phyloP scores from a whole-genome alignment of 768 basidiomycete genomes.

The Trichaptum fuscoviolaceum region DNA sequence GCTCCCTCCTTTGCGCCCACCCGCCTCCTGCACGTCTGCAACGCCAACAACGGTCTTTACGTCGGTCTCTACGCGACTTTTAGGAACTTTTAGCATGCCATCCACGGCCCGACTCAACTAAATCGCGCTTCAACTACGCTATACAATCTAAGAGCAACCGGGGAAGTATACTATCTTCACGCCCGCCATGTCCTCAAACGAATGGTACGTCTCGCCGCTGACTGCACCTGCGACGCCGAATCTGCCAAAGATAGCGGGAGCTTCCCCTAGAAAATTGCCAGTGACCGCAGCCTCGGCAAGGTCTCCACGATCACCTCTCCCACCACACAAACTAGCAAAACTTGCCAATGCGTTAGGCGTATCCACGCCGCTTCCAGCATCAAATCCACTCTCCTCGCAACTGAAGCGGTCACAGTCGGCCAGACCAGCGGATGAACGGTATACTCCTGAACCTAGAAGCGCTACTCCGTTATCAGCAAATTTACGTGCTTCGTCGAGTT shows the following conservation, averaged over 20 bases:
- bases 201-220: background rate
- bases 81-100: background rate
- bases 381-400: conserved; percentile 15
- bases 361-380: conserved; percentile 63
- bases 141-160: background rate
- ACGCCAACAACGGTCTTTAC: background rate
- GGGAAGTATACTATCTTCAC: background rate
- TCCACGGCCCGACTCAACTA: background rate
- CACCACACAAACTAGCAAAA: conserved; percentile 74
- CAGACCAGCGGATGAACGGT: conserved; percentile 29
- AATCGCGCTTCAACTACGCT: background rate
- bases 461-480: conserved; percentile 32
- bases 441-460: conserved; percentile 41
- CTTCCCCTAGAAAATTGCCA: background rate
- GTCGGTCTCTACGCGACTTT: background rate
- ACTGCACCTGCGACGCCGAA: background rate
- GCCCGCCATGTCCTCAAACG: conserved; percentile 2
- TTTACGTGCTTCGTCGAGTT: conserved; percentile 33
- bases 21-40: background rate
- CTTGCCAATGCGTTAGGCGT: conserved; percentile 85
- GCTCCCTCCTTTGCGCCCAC: background rate
- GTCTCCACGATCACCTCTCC: conserved; percentile 64
- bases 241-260: background rate
- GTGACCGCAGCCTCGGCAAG: background rate
- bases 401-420: conserved; percentile 13